Evolutionary conservation across 2,329 filamentous ascomycete genomes (phyloP).

Genomic region (Colletotrichum orbiculare): DNA sequence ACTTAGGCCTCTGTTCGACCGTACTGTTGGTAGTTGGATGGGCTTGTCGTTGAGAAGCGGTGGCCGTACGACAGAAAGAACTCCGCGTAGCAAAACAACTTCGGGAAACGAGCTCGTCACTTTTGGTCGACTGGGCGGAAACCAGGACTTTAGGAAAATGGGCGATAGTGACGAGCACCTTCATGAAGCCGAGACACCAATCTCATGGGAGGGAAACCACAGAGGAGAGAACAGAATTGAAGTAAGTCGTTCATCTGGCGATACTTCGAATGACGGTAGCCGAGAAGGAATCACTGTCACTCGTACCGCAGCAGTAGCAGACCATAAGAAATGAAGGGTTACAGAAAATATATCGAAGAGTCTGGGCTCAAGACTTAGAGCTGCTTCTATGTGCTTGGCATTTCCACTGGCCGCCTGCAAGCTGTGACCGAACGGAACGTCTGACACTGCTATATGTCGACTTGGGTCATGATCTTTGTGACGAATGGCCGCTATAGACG

Average conservation of each 20-base stretch:
- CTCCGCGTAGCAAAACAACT: neutral
- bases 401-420: too few species aligned
- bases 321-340: neutral
- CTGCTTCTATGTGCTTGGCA: too few species aligned
- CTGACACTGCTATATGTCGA: too few species aligned
- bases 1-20: slow-evolving; percentile 38
- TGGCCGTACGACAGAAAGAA: neutral
- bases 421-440: too few species aligned
- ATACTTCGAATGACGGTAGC: neutral
- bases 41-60: slow-evolving; percentile 8
- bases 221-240: neutral
- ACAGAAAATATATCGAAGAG: too few species aligned
- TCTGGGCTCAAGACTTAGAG: too few species aligned
- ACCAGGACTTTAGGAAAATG: neutral
- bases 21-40: slow-evolving; percentile 29
- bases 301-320: neutral
- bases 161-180: neutral
- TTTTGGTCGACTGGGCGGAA: neutral
- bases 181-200: neutral
- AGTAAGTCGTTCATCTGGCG: neutral
- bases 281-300: neutral
- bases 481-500: too few species aligned
- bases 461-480: too few species aligned
- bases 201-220: neutral
- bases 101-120: neutral